Evolutionary conservation across 257 asterid species (phyloP).

Genomic region (Voacanga thouarsii): DNA sequence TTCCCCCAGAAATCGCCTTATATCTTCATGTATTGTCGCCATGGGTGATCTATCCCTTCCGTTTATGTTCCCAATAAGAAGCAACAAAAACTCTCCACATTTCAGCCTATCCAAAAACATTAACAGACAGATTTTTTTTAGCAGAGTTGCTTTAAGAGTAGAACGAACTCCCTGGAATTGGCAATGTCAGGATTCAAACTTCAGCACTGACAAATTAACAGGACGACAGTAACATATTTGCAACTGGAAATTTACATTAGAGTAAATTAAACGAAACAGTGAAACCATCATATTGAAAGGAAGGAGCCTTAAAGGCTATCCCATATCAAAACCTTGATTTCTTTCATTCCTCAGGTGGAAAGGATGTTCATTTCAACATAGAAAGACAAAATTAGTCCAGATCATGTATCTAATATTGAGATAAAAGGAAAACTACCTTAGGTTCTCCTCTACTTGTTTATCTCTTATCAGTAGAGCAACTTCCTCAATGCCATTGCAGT

Average conservation of each 20-base stretch:
- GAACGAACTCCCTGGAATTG: neutral
- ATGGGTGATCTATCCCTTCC: constrained; percentile 81
- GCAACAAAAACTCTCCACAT: constrained; percentile 88
- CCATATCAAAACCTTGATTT: neutral
- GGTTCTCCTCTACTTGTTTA: constrained; percentile 70
- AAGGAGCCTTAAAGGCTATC: neutral
- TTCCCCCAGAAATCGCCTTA: constrained; percentile 76
- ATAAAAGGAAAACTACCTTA: constrained; percentile 44
- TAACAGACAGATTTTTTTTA: neutral
- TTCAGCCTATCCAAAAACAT: constrained; percentile 55
- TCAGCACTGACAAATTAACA: neutral
- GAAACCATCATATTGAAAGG: neutral
- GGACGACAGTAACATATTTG: neutral
- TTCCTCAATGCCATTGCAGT: constrained; percentile 93
- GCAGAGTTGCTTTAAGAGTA: neutral
- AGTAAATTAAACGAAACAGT: neutral
- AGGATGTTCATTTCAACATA: neutral
- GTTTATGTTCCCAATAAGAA: constrained; percentile 82
- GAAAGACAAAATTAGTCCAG: neutral
- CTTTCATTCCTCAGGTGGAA: neutral
- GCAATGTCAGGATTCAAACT: no score
- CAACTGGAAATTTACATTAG: neutral
- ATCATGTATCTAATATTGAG: neutral
- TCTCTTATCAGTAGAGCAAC: constrained; percentile 75
- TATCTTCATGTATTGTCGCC: constrained; percentile 78